phyloP scores from a whole-genome alignment of 305 asterid genomes.

The Vinca major region DNA sequence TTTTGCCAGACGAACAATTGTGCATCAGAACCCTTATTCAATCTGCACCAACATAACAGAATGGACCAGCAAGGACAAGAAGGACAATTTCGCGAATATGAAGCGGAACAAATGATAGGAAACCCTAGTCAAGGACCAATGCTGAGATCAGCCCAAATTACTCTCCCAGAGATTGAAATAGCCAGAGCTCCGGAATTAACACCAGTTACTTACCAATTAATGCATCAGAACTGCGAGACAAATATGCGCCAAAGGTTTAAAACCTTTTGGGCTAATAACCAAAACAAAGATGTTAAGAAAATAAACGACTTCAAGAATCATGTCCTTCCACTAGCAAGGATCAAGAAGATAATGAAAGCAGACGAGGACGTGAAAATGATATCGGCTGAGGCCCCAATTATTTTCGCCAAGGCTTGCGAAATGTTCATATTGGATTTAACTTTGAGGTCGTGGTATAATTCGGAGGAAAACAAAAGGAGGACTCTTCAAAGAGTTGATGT shows the following conservation, averaged over 20 bases:
- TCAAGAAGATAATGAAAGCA: slow-evolving; percentile 34
- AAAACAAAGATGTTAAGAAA: not conserved
- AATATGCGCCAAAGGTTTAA: slow-evolving; percentile 10
- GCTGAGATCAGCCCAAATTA: not conserved
- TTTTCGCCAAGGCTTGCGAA: slow-evolving; percentile 31
- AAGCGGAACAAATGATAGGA: no score
- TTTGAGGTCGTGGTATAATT: slow-evolving; percentile 28
- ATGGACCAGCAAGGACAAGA: no score
- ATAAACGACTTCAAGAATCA: slow-evolving; percentile 21
- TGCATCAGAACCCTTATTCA: no score
- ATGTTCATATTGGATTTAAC: slow-evolving; percentile 32
- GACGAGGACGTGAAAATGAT: slow-evolving; percentile 36
- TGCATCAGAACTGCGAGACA: slow-evolving; percentile 17
- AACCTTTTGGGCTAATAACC: slow-evolving; percentile 8
- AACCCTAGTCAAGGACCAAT: not conserved
- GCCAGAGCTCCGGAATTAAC: slow-evolving; percentile 8
- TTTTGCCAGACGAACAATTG: no score
- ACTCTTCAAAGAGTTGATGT: slow-evolving; percentile 28
- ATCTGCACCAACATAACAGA: no score
- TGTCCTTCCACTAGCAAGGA: slow-evolving; percentile 26
- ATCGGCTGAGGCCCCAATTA: slow-evolving; percentile 32
- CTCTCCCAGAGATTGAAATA: slow-evolving; percentile 8
- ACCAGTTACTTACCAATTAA: slow-evolving; percentile 12
- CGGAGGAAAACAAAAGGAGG: slow-evolving; percentile 29
- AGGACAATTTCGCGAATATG: no score